Conservation (phyloP, 192 early-diverging fungal genomes). For the Mortierella claussenii region DNA sequence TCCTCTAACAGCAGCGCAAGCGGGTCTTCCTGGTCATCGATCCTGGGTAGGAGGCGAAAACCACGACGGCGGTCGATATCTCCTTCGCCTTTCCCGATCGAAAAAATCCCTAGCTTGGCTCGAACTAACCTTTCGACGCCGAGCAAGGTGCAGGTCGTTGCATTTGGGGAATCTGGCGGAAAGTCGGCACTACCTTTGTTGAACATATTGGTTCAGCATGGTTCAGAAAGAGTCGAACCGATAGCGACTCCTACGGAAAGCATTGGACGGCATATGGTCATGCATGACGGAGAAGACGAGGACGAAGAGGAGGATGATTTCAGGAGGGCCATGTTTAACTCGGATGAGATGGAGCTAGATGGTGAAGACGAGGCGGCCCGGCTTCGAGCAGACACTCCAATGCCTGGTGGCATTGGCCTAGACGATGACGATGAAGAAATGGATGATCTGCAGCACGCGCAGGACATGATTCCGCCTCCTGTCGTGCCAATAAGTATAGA, state of each 20-base stretch:
- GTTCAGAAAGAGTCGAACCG: constrained; percentile 15
- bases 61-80: constrained; percentile 38
- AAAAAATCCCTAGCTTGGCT: constrained; percentile 33
- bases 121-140: constrained; percentile 20
- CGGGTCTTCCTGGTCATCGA: constrained; percentile 40
- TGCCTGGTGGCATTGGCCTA: constrained; percentile 48
- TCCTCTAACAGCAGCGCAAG: constrained; percentile 14
- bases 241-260: constrained; percentile 3
- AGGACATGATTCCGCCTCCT: constrained; percentile 43
- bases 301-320: constrained; percentile 49
- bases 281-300: constrained; percentile 52
- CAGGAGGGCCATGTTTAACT: constrained; percentile 49
- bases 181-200: constrained; percentile 6
- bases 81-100: constrained; percentile 39
- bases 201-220: constrained; percentile 28
- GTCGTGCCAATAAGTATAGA: constrained; percentile 20
- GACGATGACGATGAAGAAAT: constrained; percentile 47
- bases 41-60: constrained; percentile 39
- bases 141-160: constrained; percentile 21
- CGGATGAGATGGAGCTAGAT: constrained; percentile 52
- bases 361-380: constrained; percentile 46
- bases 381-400: constrained; percentile 43
- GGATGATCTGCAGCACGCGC: constrained; percentile 41
- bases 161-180: constrained; percentile 14
- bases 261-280: constrained; percentile 20